Conservation (phyloP, 2,329 filamentous ascomycete genomes). For the Fusarium denticulatum region DNA sequence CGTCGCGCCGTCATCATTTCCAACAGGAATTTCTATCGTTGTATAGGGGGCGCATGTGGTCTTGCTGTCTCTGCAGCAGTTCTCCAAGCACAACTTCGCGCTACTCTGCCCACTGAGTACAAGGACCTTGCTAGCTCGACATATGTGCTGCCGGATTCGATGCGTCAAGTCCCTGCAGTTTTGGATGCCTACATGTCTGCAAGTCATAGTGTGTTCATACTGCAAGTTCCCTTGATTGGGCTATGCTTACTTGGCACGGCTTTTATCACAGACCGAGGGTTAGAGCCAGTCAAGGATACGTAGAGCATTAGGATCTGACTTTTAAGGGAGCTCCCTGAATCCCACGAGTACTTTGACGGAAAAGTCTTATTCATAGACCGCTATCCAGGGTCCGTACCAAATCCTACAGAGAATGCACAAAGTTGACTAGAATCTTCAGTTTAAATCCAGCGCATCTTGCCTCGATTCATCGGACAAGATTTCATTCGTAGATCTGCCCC, state of each 20-base stretch:
- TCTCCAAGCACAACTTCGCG: background rate
- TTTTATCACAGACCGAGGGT: background rate
- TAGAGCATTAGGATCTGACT: accelerated
- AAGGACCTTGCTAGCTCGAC: background rate
- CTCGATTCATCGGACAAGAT: too few species aligned
- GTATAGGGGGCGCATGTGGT: background rate
- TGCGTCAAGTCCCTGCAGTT: background rate
- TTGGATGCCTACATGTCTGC: background rate
- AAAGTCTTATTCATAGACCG: too few species aligned
- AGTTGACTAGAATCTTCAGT: too few species aligned
- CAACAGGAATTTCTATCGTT: conserved; percentile 1
- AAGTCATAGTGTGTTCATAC: background rate
- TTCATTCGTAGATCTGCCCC: too few species aligned
- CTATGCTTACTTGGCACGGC: background rate
- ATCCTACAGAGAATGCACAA: too few species aligned
- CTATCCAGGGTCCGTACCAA: too few species aligned
- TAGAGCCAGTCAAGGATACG: background rate
- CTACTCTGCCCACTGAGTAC: background rate
- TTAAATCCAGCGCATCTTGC: too few species aligned
- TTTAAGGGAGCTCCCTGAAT: accelerated
- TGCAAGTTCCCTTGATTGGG: background rate
- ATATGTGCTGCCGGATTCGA: background rate
- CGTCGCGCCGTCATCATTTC: conserved; percentile 2
- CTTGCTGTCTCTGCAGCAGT: background rate
- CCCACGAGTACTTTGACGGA: too few species aligned